Evolutionary conservation across 2,329 filamentous ascomycete genomes (phyloP).

Genomic region (Metarhizium humberi): DNA sequence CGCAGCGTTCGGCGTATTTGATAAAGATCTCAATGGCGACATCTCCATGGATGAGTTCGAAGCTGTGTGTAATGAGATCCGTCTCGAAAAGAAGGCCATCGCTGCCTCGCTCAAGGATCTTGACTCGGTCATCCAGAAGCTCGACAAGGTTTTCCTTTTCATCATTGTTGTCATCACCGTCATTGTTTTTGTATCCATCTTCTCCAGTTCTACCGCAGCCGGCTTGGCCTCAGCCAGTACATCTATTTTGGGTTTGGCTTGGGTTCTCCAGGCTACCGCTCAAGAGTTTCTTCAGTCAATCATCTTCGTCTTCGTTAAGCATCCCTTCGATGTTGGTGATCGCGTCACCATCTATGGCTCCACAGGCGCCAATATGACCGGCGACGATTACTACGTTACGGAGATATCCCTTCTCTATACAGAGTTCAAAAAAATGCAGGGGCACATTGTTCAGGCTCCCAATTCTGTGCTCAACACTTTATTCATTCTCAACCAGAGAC

Average conservation of each 20-base stretch:
- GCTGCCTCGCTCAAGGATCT: constrained; percentile 90
- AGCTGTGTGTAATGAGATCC: constrained; percentile 86
- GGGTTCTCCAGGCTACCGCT: constrained; percentile 86
- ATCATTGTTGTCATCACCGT: constrained; percentile 73
- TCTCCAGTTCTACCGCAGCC: constrained; percentile 82
- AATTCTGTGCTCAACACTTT: constrained; percentile 89
- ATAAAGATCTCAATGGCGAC: constrained; percentile 93
- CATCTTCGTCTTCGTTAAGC: constrained; percentile 94
- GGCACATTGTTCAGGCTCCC: constrained; percentile 89
- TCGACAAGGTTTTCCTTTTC: constrained; percentile 83
- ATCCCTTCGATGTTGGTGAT: constrained; percentile 94
- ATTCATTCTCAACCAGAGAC: constrained; percentile 90
- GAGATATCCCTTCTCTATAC: constrained; percentile 90
- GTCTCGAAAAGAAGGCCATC: constrained; percentile 89
- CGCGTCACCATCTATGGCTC: constrained; percentile 88
- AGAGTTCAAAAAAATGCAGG: constrained; percentile 98
- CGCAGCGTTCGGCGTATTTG: constrained; percentile 83
- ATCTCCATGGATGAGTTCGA: constrained; percentile 94
- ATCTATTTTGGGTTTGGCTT: constrained; percentile 78
- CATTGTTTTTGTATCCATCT: constrained; percentile 79
- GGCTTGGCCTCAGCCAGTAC: constrained; percentile 86
- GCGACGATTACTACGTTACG: constrained; percentile 94
- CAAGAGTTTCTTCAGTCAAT: constrained; percentile 92
- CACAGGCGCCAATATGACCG: constrained; percentile 65
- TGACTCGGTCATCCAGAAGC: constrained; percentile 83